Evolutionary conservation across 768 basidiomycete genomes (phyloP), one percentile per base, ranked within the genome.

Genomic region (Kockovaella imperatae): DNA sequence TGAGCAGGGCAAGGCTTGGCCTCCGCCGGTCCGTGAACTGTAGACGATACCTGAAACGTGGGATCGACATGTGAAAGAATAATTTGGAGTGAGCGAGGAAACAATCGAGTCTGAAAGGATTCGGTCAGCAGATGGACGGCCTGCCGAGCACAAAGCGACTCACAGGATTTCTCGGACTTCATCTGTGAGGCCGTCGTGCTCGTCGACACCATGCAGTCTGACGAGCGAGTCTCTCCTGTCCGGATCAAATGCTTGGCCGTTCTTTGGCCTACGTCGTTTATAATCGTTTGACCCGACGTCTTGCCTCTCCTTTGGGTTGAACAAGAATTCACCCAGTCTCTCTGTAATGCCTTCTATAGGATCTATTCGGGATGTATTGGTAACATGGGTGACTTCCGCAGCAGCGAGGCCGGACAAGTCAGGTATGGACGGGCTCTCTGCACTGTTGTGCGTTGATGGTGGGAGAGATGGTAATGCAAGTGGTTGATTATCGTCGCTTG

Each of bases 41-140:
- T 57, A 67, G 49, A 2, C 64, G 56, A 39, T 54, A 55, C 21
- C 44, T 20, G 46, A 67, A 67, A 10, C 64, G 48, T 25, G 64
- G 64, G 15, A 67, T 38, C 30, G 56, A 58, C 54, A 67, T 59
- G 20, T 67, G 61, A 42, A 67, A 63, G 49, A 67, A 63, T 14
- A 67, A 38, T 5, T 58, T 42, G 17, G 49, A 56, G 36, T 63
- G 60, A 11, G 54, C 49, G 6, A 67, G 35, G 48, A 63, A 67
- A 28, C 44, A 41, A 21, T 56, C 54, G 4, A 67, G 39, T 5
- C 64, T 67, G 41, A 4, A 41, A 3, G 5, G n/a, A 28, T 5
- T 48, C 25, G 47, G 45, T 42, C 36, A 49, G 15, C 18, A 23
- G 21, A 15, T 15, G 25, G 29, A 32, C 39, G 17, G 26, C 15